Evolutionary conservation across 2,329 filamentous ascomycete genomes (phyloP), one percentile per base, ranked within the genome.

Genomic region (Macrophomina pseudophaseolina): DNA sequence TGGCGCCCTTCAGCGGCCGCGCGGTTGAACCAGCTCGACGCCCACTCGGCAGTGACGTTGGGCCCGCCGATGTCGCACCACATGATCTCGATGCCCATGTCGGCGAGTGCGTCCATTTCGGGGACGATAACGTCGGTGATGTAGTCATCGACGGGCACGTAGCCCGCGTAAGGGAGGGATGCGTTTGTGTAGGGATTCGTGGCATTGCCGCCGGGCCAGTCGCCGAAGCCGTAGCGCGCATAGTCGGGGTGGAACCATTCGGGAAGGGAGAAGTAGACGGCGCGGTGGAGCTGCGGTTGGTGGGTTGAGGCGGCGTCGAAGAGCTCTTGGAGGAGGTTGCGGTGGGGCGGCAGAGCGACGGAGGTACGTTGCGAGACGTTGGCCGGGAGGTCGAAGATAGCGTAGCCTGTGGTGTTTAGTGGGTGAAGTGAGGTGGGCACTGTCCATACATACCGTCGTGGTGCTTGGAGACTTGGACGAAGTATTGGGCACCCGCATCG

Each of bases 401-500:
- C 79, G 67, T 79, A 83, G 12, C 82, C 54, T 14, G 33, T 11
- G 52, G 38, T 33, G 52, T 54, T 23, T 28, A 12, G 83, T 84
- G 16, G 42, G 9, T 14, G 16, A 44, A 16, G 35, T 38, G 35
- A 12, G 35, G 6, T 38, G 35, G 35, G 35, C 11, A 16, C 5
- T 44, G 42, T 44, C 42, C 12, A 16, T 2, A 51, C 23, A 9
- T 30, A 51, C 48, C 48, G 42, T 44, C 46, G 18, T 49, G 46
- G 46, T 49, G 46, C 18, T 84, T 84, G 66, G 74, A 78, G 9
- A 78, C 76, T 65, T 80, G 75, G 3, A 83, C 78, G 70, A 82
- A 80, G 72, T 84, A 80, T n/a, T 81, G 80, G 7, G 84, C 84
- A 9, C 84, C 84, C 2, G 84, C 79, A 38, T 84, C 83, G 1